Evolutionary conservation across 306 rosid species (phyloP).

Genomic region (Ochetophila trinervis): DNA sequence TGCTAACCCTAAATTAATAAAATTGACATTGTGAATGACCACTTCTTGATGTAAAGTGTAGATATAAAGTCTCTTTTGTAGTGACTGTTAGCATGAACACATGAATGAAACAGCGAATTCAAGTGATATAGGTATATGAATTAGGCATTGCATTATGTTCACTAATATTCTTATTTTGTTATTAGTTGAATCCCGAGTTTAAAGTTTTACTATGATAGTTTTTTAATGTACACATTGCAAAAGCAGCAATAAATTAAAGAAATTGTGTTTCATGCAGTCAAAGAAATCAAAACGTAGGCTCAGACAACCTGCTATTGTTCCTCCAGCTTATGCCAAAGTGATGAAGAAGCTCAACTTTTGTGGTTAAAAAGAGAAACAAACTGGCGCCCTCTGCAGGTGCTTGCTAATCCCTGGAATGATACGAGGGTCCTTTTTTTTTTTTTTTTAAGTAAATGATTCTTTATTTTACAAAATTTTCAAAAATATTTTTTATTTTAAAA

Average conservation of each 20-base stretch:
- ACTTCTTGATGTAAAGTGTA: too few species aligned
- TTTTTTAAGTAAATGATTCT: too few species aligned
- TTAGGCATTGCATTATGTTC: neutral
- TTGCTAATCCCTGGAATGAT: slow-evolving; percentile 17
- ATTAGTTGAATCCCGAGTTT: neutral
- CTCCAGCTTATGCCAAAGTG: slow-evolving; percentile 76
- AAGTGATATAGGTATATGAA: neutral
- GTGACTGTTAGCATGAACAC: too few species aligned
- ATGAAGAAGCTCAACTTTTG: slow-evolving; percentile 89
- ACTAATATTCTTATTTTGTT: neutral
- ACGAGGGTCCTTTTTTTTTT: too few species aligned
- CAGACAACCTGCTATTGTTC: slow-evolving; percentile 66
- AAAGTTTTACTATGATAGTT: too few species aligned
- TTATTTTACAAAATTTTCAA: too few species aligned
- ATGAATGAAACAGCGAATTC: neutral
- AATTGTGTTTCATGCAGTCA: slow-evolving; percentile 63
- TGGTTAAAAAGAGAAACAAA: slow-evolving; percentile 41
- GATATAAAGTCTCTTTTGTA: too few species aligned
- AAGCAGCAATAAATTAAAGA: neutral
- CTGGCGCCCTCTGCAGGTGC: slow-evolving; percentile 17
- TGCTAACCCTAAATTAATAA: too few species aligned
- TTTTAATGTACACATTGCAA: neutral
- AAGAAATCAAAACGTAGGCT: slow-evolving; percentile 83
- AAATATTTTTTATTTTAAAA: too few species aligned
- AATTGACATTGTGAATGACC: too few species aligned